A percentile compares a stretch with the other conserved stretches of the same genome.
Evolutionary conservation across 2,329 filamentous ascomycete species (phyloP).

Genomic region (Rasamsonia emersonii): DNA sequence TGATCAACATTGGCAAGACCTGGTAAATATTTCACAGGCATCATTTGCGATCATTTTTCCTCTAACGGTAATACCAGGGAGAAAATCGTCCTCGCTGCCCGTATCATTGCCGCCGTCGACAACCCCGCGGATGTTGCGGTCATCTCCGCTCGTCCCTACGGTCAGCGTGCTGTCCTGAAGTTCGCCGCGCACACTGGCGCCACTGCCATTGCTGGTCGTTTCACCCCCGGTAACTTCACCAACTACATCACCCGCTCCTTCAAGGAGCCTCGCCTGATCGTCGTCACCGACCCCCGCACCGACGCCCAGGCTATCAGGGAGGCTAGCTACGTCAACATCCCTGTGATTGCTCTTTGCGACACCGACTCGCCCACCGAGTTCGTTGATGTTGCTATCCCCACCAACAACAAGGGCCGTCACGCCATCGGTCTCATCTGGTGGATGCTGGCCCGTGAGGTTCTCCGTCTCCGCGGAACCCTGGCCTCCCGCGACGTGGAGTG

Average conservation of each 20-base stretch:
- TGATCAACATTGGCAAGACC: constrained; percentile 99
- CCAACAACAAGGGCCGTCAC: constrained; percentile 99
- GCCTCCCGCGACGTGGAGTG: constrained; percentile 92
- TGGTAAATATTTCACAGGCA: constrained; percentile 56
- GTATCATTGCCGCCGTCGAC: constrained; percentile 97
- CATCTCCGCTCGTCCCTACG: constrained; percentile 98
- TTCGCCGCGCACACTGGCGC: constrained; percentile 98
- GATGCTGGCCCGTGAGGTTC: constrained; percentile 99
- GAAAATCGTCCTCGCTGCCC: constrained; percentile 98
- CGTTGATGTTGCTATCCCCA: constrained; percentile 98
- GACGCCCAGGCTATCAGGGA: constrained; percentile 99
- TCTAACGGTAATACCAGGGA: too few species aligned
- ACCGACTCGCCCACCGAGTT: constrained; percentile 99
- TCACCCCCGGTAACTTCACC: constrained; percentile 99
- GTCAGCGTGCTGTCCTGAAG: constrained; percentile 99
- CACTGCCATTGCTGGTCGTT: constrained; percentile 95
- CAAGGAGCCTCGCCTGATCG: constrained; percentile 99
- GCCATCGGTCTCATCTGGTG: constrained; percentile 98
- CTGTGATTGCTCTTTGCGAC: constrained; percentile 97
- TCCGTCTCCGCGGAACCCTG: constrained; percentile 95
- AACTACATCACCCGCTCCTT: constrained; percentile 99
- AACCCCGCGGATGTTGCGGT: constrained; percentile 99
- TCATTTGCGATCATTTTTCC: too few species aligned
- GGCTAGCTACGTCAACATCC: constrained; percentile 99
- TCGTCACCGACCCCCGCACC: constrained; percentile 99